These are phyloP conservation scores for Lathyrus aphaca DNA, from an alignment of 306 rosid genomes.

Conservation along the genomic window DNA sequence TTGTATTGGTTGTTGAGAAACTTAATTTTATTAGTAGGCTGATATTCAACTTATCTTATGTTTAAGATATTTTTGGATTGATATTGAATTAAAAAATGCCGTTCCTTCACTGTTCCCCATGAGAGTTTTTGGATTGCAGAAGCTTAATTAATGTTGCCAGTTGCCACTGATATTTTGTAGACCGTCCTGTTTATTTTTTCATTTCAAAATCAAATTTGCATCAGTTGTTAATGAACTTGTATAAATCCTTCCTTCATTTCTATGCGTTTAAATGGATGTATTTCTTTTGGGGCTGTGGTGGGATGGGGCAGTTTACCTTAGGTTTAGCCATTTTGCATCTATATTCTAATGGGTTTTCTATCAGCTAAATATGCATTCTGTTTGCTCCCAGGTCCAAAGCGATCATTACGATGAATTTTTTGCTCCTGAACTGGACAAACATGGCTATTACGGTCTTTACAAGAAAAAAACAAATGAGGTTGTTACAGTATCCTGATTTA, in stretches of 20 bases:
- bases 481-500: constrained; percentile 32
- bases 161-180: not conserved
- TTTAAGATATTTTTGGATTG: not conserved
- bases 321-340: too few species aligned
- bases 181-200: not conserved
- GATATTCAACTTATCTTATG: not conserved
- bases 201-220: constrained; percentile 18
- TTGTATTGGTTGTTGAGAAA: constrained; percentile 8
- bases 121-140: constrained; percentile 21
- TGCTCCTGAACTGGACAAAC: constrained; percentile 95
- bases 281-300: constrained; percentile 5
- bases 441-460: constrained; percentile 89
- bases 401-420: constrained; percentile 92
- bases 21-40: constrained; percentile 1
- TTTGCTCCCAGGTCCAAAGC: constrained; percentile 72
- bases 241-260: not conserved
- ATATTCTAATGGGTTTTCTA: constrained; percentile 12
- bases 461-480: constrained; percentile 98
- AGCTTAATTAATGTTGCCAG: constrained; percentile 11
- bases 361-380: constrained; percentile 32
- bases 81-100: not conserved
- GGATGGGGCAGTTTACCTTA: constrained; percentile 8
- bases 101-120: constrained; percentile 13
- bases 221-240: constrained; percentile 15
- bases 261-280: not conserved